A percentile compares a stretch with the other conserved stretches of the same genome.
phyloP scores from a whole-genome alignment of 2,329 filamentous ascomycete genomes.

The Curvularia sp. region DNA sequence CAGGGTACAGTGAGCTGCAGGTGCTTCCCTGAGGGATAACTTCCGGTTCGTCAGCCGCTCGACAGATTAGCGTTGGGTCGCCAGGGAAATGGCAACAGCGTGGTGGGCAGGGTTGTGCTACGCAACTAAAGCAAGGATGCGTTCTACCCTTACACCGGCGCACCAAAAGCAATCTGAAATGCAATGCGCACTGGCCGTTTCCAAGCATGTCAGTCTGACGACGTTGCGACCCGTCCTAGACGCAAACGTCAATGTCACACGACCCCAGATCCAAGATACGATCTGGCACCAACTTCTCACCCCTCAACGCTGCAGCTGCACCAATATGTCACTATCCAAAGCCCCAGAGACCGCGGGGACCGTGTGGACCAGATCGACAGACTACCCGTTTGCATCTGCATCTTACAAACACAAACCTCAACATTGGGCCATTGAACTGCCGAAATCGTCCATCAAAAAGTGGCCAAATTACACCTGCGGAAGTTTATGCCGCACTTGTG shows the following conservation, averaged over 20 bases:
- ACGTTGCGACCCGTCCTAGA: background rate
- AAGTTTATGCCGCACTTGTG: background rate
- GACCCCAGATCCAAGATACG: conserved; percentile 7
- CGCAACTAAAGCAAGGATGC: background rate
- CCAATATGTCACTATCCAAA: background rate
- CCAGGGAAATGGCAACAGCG: background rate
- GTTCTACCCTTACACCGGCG: background rate
- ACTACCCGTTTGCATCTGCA: background rate
- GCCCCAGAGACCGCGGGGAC: background rate
- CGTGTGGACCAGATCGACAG: background rate
- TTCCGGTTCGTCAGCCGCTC: conserved; percentile 1
- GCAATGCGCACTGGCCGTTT: conserved; percentile 2
- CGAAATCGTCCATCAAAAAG: background rate
- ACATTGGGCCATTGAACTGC: background rate
- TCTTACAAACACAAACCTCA: background rate
- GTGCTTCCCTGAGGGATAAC: conserved; percentile 1
- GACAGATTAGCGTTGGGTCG: background rate
- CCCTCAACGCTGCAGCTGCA: background rate
- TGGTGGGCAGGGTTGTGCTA: background rate
- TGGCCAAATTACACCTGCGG: background rate
- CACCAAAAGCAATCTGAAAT: background rate
- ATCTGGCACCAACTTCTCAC: background rate
- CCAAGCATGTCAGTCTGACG: background rate
- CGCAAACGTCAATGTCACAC: conserved; percentile 10
- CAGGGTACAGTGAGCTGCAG: conserved; percentile 7